Base-by-base conservation (phyloP, 1,284 basidiomycete genomes). In the Microstroma glucosiphilum region DNA sequence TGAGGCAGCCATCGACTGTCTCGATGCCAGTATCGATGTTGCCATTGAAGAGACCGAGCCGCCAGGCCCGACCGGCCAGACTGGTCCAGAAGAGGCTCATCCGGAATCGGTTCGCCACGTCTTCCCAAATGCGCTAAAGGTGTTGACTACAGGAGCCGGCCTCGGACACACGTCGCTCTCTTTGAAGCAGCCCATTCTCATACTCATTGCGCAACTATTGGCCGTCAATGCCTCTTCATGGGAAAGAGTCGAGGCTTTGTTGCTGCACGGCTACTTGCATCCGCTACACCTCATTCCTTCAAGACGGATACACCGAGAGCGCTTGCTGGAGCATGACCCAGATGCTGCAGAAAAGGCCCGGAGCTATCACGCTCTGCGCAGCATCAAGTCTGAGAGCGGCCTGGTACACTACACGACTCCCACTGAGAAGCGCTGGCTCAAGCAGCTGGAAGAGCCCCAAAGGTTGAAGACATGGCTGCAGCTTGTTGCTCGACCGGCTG, bases 11-110 rank as follows among this genome's bases (percentile, higher is more conserved):
- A 19, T 54, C 8, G 51, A 54, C 51, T 54, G 51, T 26, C 25
- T 54, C 8, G 51, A 21, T 25, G 51, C 51, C n/a, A 54, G 21
- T 21, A 25, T 54, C 6, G 51, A 54, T 23, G 51, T 54, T 21
- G 51, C 25, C 13, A 26, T 54, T 7, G 51, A 54, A 6, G 25
- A 54, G 17, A 7, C 2, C 17, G 51, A 54, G 13, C 2, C 19
- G 6, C 13, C 6, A 6, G 51, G 8, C 6, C 8, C 51, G 8
- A 2, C 25, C 17, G 51, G 26, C 8, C 21, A 23, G 21, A 21
- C 7, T 13, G 43, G 3, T n/a, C 21, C 3, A 21, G 51, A 54
- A 26, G 51, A 54, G 51, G 21, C 51, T 7, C 13, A 54, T 23
- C 2, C 13, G 3, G 21, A 17, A 21, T 3, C 43, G 12, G 12